Evolutionary conservation across 1,139 yeast species (phyloP), one percentile per base, ranked within the genome.

Genomic region (Zygosaccharomyces sapae): DNA sequence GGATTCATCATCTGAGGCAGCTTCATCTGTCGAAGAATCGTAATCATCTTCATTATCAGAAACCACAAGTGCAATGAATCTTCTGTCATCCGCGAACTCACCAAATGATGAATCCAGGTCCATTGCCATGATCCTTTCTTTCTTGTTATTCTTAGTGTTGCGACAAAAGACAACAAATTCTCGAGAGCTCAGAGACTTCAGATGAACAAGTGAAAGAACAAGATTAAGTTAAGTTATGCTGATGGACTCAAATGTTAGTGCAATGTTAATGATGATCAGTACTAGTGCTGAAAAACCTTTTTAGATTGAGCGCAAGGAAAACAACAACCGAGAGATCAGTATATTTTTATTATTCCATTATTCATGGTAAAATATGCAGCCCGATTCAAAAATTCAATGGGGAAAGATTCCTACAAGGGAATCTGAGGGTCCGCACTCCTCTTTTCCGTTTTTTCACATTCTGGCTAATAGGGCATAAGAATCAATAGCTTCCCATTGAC

Each of bases 11-110:
- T 27, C 31, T 10, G 31, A 10, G n/a, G n/a, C 47, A 27, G n/a
- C 47, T 20, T 40, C 53, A 19, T 55, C 56, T 18, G 47, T 45
- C n/a, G 50, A 49, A 6, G 57, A 52, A 37, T 55, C 52, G 31
- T 55, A 53, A 42, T 59, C 61, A 43, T 61, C 65, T 16, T 63
- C 66, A 30, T 58, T 49, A 44, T 63, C 67, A 8, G 67, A 61
- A 5, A 64, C 62, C 30, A 57, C 66, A 24, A 64, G 45, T 1
- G 68, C 68, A 25, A 63, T 61, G 40, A 62, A 61, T 44, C 58
- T 58, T 38, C 55, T 57, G 6, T 55, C 56, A 29, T 50, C 53
- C 5, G 49, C 40, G 37, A 52, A 54, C 36, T 51, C 61, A 29
- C 57, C 66, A 33, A 58, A 60, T 41, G 46, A 49, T 19, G 49